Percentiles rank a stretch among this genome's conserved stretches.
Conservation (phyloP, 305 asterid genomes). For the Euphrasia arctica region DNA sequence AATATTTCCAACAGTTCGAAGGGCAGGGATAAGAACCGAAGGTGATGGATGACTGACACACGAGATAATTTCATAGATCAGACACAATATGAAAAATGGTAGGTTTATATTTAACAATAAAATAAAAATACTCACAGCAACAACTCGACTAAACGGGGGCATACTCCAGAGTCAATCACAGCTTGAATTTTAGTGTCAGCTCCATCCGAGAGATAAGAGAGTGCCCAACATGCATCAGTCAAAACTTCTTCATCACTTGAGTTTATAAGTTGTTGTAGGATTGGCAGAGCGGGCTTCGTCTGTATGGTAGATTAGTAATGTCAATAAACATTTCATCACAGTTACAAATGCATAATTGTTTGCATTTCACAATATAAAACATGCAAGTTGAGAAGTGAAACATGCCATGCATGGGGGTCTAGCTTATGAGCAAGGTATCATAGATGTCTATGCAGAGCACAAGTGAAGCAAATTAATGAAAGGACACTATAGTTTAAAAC, state of each 20-base stretch:
- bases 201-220: constrained; percentile 93
- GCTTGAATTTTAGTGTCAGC: constrained; percentile 88
- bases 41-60: constrained; percentile 79
- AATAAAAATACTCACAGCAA: constrained; percentile 54
- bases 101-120: not conserved
- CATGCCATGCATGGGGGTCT: not conserved
- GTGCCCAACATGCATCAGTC: constrained; percentile 97
- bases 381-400: not conserved
- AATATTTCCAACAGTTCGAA: constrained; percentile 91
- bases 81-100: not conserved
- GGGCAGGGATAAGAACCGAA: constrained; percentile 89
- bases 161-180: constrained; percentile 83
- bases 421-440: not conserved
- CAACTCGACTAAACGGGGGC: constrained; percentile 79
- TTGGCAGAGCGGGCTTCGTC: constrained; percentile 78
- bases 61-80: constrained; percentile 24
- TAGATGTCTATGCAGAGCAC: not conserved
- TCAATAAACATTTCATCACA: constrained; percentile 5
- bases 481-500: not conserved
- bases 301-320: constrained; percentile 29
- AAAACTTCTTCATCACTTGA: constrained; percentile 90
- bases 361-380: constrained; percentile 2
- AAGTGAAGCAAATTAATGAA: not conserved
- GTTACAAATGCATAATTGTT: constrained; percentile 5
- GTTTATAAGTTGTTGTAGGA: constrained; percentile 67